Evolutionary conservation across 176 grass and related monocot genomes (phyloP).

Genomic region (Musa itinerans): DNA sequence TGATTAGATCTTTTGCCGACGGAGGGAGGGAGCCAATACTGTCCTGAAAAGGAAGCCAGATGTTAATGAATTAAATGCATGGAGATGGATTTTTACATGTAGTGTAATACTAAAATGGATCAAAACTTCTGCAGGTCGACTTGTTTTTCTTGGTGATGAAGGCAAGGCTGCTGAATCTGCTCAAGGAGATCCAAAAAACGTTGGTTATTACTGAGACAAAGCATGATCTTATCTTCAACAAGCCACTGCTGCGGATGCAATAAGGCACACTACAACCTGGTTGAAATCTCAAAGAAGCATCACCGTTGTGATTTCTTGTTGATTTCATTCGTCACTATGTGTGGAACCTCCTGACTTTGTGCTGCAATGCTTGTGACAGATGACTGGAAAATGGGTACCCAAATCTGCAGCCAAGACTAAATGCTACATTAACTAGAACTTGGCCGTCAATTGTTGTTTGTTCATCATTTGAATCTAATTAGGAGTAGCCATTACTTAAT

Average conservation of each 20-base stretch:
- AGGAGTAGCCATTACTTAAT: neutral
- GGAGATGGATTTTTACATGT: no score
- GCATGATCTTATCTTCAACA: neutral
- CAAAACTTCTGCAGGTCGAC: constrained; percentile 29
- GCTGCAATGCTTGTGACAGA: neutral
- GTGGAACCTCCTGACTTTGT: neutral
- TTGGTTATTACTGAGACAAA: constrained; percentile 53
- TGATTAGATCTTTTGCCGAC: no score
- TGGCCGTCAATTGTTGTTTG: neutral
- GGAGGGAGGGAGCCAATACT: no score
- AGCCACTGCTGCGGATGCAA: neutral
- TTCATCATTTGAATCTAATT: neutral
- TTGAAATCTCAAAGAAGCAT: neutral
- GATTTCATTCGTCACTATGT: neutral
- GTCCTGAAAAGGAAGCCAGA: neutral
- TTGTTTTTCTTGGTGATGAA: constrained; percentile 50
- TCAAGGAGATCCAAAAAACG: constrained; percentile 29
- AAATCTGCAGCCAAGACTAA: neutral
- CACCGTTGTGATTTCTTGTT: neutral
- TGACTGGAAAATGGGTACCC: neutral
- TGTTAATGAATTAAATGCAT: neutral
- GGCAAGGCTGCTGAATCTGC: constrained; percentile 28
- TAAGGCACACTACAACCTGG: neutral
- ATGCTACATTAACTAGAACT: neutral
- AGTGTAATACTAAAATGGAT: no score